Percentiles rank a stretch among this genome's conserved stretches.
phyloP scores from a whole-genome alignment of 352 stramenopile species.

The Pythium myriotylum region DNA sequence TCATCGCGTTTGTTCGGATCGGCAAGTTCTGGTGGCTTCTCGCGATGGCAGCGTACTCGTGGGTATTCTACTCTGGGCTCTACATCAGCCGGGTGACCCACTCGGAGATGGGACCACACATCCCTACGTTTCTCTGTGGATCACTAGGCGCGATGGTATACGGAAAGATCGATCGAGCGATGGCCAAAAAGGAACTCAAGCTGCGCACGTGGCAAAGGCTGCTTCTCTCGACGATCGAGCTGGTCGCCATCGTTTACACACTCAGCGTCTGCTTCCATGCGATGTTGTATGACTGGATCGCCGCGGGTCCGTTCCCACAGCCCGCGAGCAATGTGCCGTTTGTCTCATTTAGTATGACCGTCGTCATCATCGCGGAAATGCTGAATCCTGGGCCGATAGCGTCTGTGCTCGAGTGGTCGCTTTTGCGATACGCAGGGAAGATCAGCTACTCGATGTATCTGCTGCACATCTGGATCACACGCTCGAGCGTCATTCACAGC shows the following conservation, averaged over 20 bases:
- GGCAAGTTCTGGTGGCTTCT: not conserved
- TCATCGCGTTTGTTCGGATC: not conserved
- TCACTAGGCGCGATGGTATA: slow-evolving; percentile 46
- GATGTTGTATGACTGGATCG: slow-evolving; percentile 47
- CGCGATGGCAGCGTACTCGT: not conserved
- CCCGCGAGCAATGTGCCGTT: slow-evolving; percentile 35
- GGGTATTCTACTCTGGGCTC: not conserved
- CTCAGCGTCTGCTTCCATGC: slow-evolving; percentile 43
- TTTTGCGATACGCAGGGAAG: slow-evolving; percentile 46
- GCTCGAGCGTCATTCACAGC: slow-evolving; percentile 30
- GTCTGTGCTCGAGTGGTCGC: slow-evolving; percentile 41
- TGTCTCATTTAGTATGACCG: slow-evolving; percentile 32
- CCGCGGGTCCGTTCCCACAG: slow-evolving; percentile 17
- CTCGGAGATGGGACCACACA: slow-evolving; percentile 23
- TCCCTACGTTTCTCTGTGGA: slow-evolving; percentile 48
- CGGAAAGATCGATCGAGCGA: slow-evolving; percentile 29
- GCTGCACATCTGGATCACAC: slow-evolving; percentile 45
- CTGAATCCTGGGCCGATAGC: slow-evolving; percentile 37
- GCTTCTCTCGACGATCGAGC: slow-evolving; percentile 27
- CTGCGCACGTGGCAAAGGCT: slow-evolving; percentile 26
- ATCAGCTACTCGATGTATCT: slow-evolving; percentile 56
- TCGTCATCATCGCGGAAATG: slow-evolving; percentile 44
- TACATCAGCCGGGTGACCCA: not conserved
- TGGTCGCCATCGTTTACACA: slow-evolving; percentile 24
- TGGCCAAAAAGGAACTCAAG: slow-evolving; percentile 33